Base-by-base conservation (phyloP, 495 filamentous ascomycete species). In the Talaromyces adpressus region DNA sequence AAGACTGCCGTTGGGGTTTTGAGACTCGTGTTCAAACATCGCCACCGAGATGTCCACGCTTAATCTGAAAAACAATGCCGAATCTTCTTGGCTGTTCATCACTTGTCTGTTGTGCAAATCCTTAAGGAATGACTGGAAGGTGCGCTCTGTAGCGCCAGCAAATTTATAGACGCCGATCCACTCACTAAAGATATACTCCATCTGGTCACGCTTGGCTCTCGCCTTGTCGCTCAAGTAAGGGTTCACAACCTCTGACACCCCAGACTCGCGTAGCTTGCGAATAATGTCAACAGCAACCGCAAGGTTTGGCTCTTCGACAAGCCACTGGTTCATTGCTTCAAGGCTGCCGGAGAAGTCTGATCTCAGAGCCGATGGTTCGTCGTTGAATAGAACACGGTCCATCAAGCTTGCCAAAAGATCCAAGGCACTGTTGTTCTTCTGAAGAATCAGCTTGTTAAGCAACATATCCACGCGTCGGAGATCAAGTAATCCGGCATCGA, bases 171-270 rank as follows among this genome's bases (percentile, higher is more conserved):
- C 82, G 45, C 87, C 85, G 62, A 92, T 83, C 94, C 94, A 99
- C 72, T 98, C 94, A 9, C 88, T 90, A 71, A 99, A 96, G 49
- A 96, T 82, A 69, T 98, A 98, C 68, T 95, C 89, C 76, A 97
- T 85, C 67, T 96, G 93, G 59, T 93, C 89, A 52, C 85, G 84
- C 68, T 86, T 86, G 14, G 80, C 72, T 61, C 76, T 67, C 23
- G 84, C 74, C 59, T 77, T 77, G 59, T 85, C 82, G 63, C 76
- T 81, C 45, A 79, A 70, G 39, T 76, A 74, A 53, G 75, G 70
- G 63, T 79, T 77, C 59, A 79, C 70, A 45, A 76, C 70, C 58
- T 87, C 83, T 1, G 81, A 80, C 7, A 86, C 75, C 4, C 85
- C 84, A 41, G 83, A 85, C 62, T 80, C 80, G 32, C 85, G 84